These are phyloP conservation scores for Dispira simplex DNA, from an alignment of 192 early-diverging fungal species.

Conservation along the genomic window DNA sequence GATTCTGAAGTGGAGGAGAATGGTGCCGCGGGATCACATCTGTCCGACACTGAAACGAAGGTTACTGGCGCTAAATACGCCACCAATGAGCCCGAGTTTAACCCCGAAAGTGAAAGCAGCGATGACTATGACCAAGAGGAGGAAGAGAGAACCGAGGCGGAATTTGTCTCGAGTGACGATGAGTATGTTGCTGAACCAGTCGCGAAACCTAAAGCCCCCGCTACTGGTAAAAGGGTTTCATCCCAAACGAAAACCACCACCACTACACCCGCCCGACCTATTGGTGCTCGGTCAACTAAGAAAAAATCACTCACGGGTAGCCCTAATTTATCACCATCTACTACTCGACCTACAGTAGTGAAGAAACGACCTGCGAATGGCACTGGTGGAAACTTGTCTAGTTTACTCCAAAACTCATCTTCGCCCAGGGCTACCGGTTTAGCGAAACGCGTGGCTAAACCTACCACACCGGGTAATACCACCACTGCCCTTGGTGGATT, in stretches of 20 bases:
- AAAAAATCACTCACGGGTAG: not conserved
- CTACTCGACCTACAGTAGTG: not conserved
- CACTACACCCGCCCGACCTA: not conserved
- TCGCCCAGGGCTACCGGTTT: not conserved
- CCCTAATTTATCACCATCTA: not conserved
- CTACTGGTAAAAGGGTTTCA: not conserved
- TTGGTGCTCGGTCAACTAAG: not conserved
- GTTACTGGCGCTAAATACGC: not conserved
- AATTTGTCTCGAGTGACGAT: not conserved
- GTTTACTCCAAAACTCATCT: not conserved
- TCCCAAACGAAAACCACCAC: not conserved
- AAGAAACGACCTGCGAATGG: not conserved
- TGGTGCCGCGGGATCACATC: not conserved
- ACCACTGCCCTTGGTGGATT: not conserved
- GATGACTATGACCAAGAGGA: not conserved
- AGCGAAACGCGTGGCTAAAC: not conserved
- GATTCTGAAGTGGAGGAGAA: not conserved
- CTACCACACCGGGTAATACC: not conserved
- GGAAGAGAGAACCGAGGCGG: not conserved
- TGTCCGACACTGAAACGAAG: not conserved
- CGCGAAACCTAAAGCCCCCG: not conserved
- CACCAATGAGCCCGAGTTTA: not conserved
- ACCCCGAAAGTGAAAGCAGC: not conserved
- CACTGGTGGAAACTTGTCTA: not conserved
- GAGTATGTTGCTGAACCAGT: not conserved